Base-by-base conservation (phyloP, 2,329 filamentous ascomycete species). In the Pyricularia sp. region DNA sequence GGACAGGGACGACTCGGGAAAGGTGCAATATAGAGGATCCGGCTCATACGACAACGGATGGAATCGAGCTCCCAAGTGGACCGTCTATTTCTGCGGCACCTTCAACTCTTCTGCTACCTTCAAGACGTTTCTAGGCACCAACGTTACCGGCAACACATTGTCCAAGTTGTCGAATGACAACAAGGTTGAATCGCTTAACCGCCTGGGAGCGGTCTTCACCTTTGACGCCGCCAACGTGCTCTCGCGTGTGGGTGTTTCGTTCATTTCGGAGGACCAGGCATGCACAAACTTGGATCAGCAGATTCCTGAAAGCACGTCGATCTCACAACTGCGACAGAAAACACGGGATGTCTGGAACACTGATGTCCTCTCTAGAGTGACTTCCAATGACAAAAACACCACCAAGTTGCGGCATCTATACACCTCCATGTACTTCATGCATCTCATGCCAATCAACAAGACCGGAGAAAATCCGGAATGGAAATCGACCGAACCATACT, bases 381-480 rank as follows among this genome's bases (percentile, higher is more conserved):
- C 85, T 0, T 88, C 88, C 0, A 84, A 83, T 0, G 85, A 86
- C 66, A 84, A 81, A 7, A 71, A 90, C 73, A 74, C 76, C 17
- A 83, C 81, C 0, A 88, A 86, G 65, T 78, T 90, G 9, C 79
- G 83, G 66, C 79, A 91, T 31, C 79, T 92, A 2, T 92, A 92
- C 77, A 86, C 86, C 0, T 88, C 87, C 0, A 75, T 92, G 42
- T 92, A 92, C 73, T 89, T 90, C 72, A 90, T 90, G 85, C 85
- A 88, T 70, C 76, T 92, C 12, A 84, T 91, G 50, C 89, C 90
- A 0, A 89, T 88, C 0, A 90, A 92, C 74, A 86, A 88, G 71
- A 91, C 89, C 0, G 89, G 88, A 0, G 90, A 92, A 74, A 92
- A 92, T 70, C 89, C 89, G 0, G 77, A 82, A 0, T 92, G 90